phyloP scores from a whole-genome alignment of 495 filamentous ascomycete genomes.

The Beverwykella pulmonaria region DNA sequence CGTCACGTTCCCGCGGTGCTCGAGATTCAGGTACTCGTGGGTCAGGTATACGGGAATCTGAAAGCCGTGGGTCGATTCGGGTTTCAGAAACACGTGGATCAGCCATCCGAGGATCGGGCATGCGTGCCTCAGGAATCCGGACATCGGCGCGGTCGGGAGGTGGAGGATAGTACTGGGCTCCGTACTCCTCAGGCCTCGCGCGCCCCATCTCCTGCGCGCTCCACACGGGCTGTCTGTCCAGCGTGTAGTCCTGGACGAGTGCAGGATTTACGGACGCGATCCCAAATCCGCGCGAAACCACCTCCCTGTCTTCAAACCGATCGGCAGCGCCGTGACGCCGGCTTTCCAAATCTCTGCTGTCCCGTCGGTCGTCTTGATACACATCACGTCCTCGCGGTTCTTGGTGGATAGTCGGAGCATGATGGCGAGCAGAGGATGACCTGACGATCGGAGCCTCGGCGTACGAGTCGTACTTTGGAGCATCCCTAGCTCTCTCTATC shows the following conservation, averaged over 20 bases:
- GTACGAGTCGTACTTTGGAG: slow-evolving; percentile 35
- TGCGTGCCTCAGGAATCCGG: background rate
- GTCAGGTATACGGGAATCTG: background rate
- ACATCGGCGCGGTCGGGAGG: slow-evolving; percentile 29
- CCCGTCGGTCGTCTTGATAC: slow-evolving; percentile 37
- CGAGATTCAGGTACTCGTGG: background rate
- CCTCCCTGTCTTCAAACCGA: slow-evolving; percentile 39
- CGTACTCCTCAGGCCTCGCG: slow-evolving; percentile 17
- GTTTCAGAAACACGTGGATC: background rate
- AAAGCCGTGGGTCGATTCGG: background rate
- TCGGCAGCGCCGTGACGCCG: slow-evolving; percentile 34
- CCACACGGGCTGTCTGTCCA: slow-evolving; percentile 37
- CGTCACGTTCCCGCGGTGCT: slow-evolving; percentile 24
- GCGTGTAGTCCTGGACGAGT: slow-evolving; percentile 22
- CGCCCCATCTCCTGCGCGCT: slow-evolving; percentile 13
- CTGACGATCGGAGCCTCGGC: slow-evolving; percentile 37
- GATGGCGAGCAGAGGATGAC: slow-evolving; percentile 35
- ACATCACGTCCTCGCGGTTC: slow-evolving; percentile 39
- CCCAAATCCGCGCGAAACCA: slow-evolving; percentile 47
- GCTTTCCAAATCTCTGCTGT: slow-evolving; percentile 36
- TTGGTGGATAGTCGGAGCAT: slow-evolving; percentile 36
- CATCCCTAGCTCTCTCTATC: slow-evolving; percentile 28
- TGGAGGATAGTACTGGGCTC: slow-evolving; percentile 40
- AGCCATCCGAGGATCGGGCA: background rate
- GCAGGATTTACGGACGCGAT: slow-evolving; percentile 40